Percentiles rank a stretch among this genome's conserved stretches.
Evolutionary conservation across 495 filamentous ascomycete genomes (phyloP).

Genomic region (Neurospora sp.): DNA sequence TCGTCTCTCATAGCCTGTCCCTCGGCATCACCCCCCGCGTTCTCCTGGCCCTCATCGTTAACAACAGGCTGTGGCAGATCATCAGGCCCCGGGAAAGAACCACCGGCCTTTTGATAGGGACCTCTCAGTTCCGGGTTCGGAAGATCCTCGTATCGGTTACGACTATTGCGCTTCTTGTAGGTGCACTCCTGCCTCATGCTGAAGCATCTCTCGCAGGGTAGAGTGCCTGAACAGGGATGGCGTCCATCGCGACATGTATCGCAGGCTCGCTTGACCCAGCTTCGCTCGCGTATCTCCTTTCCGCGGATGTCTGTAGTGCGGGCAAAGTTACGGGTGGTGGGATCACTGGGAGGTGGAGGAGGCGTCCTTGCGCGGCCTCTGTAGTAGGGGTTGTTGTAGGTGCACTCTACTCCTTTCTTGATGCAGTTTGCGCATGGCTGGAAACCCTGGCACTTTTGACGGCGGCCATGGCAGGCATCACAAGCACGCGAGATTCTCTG

Average conservation of each 20-base stretch:
- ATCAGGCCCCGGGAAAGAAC: not conserved
- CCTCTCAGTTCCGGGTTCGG: not conserved
- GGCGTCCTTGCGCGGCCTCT: constrained; percentile 8
- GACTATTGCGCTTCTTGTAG: constrained; percentile 7
- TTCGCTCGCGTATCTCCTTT: constrained; percentile 6
- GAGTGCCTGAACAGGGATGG: constrained; percentile 9
- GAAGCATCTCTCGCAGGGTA: constrained; percentile 15
- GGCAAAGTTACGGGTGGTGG: constrained; percentile 5
- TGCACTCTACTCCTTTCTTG: constrained; percentile 4
- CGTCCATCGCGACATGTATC: constrained; percentile 9
- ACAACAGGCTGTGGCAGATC: not conserved
- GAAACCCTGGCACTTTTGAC: constrained; percentile 10
- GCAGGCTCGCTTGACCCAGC: constrained; percentile 13
- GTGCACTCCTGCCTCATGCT: constrained; percentile 8
- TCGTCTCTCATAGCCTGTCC: not conserved
- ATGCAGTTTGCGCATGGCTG: constrained; percentile 15
- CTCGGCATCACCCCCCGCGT: not conserved
- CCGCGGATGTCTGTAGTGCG: constrained; percentile 1
- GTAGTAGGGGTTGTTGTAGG: constrained; percentile 11
- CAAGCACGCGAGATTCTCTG: constrained; percentile 12
- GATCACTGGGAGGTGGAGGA: constrained; percentile 11
- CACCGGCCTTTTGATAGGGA: not conserved
- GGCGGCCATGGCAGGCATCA: constrained; percentile 9
- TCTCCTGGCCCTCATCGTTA: not conserved
- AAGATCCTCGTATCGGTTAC: not conserved